Evolutionary conservation across 2,329 filamentous ascomycete genomes (phyloP).

Genomic region (Alternaria brassicicola): DNA sequence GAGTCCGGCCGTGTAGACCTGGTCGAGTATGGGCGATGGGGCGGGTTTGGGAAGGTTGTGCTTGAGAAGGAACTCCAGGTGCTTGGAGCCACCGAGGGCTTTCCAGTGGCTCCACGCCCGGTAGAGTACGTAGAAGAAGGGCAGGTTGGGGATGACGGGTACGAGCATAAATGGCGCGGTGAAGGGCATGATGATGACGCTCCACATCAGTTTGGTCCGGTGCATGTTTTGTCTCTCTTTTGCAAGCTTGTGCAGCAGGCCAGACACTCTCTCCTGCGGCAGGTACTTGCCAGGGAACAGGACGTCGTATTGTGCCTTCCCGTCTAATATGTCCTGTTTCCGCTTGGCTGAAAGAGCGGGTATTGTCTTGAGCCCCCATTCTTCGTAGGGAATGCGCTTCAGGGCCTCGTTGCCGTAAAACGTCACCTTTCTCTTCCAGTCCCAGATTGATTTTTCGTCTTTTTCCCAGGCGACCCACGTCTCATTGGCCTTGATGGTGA

Average conservation of each 20-base stretch:
- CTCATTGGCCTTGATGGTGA: constrained; percentile 72
- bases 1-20: constrained; percentile 68
- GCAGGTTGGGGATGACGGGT: constrained; percentile 87
- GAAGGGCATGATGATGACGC: constrained; percentile 66
- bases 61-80: constrained; percentile 80
- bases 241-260: constrained; percentile 72
- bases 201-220: constrained; percentile 77
- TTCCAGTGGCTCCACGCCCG: constrained; percentile 66
- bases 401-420: constrained; percentile 85
- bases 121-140: constrained; percentile 95
- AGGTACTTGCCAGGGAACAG: constrained; percentile 77
- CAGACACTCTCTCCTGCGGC: constrained; percentile 65
- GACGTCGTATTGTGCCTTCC: constrained; percentile 71
- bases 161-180: constrained; percentile 81
- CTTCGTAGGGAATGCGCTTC: constrained; percentile 88
- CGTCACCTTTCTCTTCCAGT: constrained; percentile 89
- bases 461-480: constrained; percentile 90
- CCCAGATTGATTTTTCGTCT: constrained; percentile 63
- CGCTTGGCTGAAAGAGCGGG: constrained; percentile 76
- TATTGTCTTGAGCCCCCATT: constrained; percentile 97
- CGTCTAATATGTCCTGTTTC: constrained; percentile 66
- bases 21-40: constrained; percentile 73
- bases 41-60: constrained; percentile 71
- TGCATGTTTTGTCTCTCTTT: constrained; percentile 83
- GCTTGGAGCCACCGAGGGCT: constrained; percentile 81